Base-by-base conservation (phyloP, 768 basidiomycete genomes). In the Wakefieldia striispora region DNA sequence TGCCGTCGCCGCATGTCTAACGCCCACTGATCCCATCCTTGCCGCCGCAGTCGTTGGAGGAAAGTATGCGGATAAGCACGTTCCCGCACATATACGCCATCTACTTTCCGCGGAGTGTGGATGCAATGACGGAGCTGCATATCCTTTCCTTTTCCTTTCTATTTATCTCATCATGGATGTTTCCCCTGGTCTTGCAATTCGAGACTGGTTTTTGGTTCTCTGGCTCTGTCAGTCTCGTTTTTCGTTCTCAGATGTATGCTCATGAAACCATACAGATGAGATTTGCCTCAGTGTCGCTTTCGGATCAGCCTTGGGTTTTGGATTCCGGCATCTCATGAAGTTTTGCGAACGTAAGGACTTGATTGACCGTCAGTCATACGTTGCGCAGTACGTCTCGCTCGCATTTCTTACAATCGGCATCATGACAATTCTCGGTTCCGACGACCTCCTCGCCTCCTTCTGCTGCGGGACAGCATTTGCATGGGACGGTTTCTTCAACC, bases 11-110 rank as follows among this genome's bases (percentile, higher is more conserved):
- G 94, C 97, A 0, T 93, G 91, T 67, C 81, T 95, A 31, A 95
- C 94, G 0, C 92, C 92, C 1, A 99, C 97, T 12, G 66, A 68
- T n/a, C 66, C 66, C 6, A 68, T 68, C 44, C 62, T 68, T 17
- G 66, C 66, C 27, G 66, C 66, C 29, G 66, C 68, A 9, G 93
- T 91, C 29, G 82, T 91, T 11, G 95, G 95, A 61, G 95, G 95
- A 27, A 95, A 91, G 72, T 99, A 92, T 72, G 97, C 97, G 3
- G 90, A 97, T 67, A 97, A 97, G 65, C 95, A 97, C 61, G 95
- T 98, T 20, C 91, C 90, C 2, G 83, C 86, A 1, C 90, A 92
- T 62, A 73, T 92, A 36, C 83, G 79, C 27, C 79, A 78, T 56
- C 65, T 87, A 45, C 72, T 87, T 16, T 75, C 85, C 8, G 76